Conservation (phyloP, 306 rosid species). For the Begonia loranthoides region DNA sequence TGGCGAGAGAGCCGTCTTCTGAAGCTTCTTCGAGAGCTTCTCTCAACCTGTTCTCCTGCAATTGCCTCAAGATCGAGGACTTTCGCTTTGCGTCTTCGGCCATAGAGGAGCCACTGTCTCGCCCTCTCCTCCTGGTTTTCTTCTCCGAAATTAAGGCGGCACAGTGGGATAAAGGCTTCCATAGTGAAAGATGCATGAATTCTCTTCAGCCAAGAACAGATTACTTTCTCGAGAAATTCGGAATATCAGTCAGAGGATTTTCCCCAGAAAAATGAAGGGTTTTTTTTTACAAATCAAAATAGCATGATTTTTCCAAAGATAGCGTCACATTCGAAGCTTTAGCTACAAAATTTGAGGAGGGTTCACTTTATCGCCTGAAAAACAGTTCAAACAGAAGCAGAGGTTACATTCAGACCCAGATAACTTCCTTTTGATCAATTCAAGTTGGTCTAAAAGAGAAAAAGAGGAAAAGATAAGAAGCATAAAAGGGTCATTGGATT, state of each 20-base stretch:
- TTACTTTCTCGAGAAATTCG: background rate
- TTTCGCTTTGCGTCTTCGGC: conserved; percentile 34
- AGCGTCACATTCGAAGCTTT: conserved; percentile 21
- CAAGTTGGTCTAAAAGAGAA: conserved; percentile 21
- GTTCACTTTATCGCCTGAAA: conserved; percentile 23
- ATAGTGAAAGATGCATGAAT: conserved; percentile 84
- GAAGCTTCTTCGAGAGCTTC: conserved; percentile 98
- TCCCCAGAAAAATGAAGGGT: conserved; percentile 8
- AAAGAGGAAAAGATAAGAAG: conserved; percentile 9
- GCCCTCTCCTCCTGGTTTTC: conserved; percentile 50
- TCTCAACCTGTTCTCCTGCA: conserved; percentile 83
- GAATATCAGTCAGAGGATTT: conserved; percentile 1
- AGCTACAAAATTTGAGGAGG: conserved; percentile 12
- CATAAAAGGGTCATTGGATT: conserved; percentile 11
- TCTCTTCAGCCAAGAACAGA: conserved; percentile 6
- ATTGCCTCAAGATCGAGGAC: conserved; percentile 61
- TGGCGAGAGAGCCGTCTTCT: conserved; percentile 72
- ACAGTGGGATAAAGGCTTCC: conserved; percentile 97
- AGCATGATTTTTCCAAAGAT: conserved; percentile 5
- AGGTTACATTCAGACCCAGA: conserved; percentile 20
- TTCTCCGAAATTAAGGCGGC: conserved; percentile 82
- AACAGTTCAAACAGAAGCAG: conserved; percentile 14
- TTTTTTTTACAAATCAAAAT: conserved; percentile 16
- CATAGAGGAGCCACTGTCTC: conserved; percentile 18
- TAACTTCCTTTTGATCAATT: conserved; percentile 22